These are phyloP conservation scores for Xerocomellus dryophilus DNA, from an alignment of 768 basidiomycete genomes.

Conservation along the genomic window DNA sequence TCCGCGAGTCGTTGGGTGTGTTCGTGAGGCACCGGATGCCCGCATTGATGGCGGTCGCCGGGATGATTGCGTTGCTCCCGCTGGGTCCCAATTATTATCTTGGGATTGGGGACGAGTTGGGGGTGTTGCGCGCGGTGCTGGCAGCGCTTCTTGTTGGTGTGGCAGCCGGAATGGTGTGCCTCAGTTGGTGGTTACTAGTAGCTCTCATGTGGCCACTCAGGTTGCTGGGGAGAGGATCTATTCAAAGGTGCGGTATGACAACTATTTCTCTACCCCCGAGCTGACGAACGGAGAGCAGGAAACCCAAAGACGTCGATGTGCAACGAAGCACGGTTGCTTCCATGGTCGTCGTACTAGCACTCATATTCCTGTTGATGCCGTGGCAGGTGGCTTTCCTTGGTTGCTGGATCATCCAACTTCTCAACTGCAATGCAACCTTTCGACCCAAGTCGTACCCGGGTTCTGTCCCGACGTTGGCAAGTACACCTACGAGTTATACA, in stretches of 20 bases:
- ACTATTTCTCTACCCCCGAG: neutral
- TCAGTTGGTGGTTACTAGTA: conserved; percentile 55
- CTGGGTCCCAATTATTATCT: conserved; percentile 53
- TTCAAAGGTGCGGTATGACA: conserved; percentile 14
- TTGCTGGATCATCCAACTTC: conserved; percentile 75
- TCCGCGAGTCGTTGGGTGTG: conserved; percentile 45
- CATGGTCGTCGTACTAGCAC: conserved; percentile 54
- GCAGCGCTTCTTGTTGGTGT: conserved; percentile 57
- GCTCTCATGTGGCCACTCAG: conserved; percentile 46
- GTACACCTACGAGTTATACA: conserved; percentile 26
- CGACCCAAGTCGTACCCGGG: conserved; percentile 18
- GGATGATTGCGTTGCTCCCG: conserved; percentile 53
- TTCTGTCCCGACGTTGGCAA: conserved; percentile 25
- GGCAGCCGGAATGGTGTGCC: conserved; percentile 60
- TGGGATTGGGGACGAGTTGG: conserved; percentile 57
- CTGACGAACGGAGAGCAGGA: conserved; percentile 9
- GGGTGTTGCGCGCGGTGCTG: conserved; percentile 36
- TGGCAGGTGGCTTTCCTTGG: conserved; percentile 91
- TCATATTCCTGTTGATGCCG: conserved; percentile 78
- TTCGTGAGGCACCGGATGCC: conserved; percentile 43
- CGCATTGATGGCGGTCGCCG: conserved; percentile 42
- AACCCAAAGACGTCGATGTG: conserved; percentile 36
- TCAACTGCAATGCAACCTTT: conserved; percentile 49
- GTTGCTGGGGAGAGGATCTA: conserved; percentile 13
- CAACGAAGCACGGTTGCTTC: conserved; percentile 53